Percentiles rank a stretch among this genome's conserved stretches.
Conservation (phyloP, 2,329 filamentous ascomycete genomes). For the Shiraia bambusicola region DNA sequence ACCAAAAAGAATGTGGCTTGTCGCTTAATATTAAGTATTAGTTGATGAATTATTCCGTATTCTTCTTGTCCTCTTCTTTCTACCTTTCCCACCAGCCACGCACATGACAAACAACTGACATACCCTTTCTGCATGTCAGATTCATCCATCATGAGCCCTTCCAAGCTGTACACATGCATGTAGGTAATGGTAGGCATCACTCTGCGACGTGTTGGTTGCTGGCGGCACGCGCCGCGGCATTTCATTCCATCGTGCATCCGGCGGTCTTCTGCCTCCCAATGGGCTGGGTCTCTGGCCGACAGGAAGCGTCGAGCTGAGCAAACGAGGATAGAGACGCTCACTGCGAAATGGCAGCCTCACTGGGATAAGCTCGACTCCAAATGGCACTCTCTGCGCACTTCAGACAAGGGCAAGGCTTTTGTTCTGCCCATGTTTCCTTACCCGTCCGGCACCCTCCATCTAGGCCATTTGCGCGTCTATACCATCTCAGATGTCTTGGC, state of each 20-base stretch:
- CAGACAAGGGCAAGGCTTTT: slow-evolving; percentile 55
- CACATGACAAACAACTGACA: slow-evolving; percentile 4
- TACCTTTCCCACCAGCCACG: slow-evolving; percentile 11
- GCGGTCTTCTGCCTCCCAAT: slow-evolving; percentile 9
- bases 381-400: slow-evolving; percentile 12
- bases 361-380: slow-evolving; percentile 42
- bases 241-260: slow-evolving; percentile 7
- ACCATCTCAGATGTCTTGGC: slow-evolving; percentile 85
- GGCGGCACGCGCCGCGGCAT: slow-evolving; percentile 24
- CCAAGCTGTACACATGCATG: slow-evolving; percentile 18
- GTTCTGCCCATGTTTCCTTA: slow-evolving; percentile 93
- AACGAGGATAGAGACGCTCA: slow-evolving; percentile 17
- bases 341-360: slow-evolving; percentile 55
- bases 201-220: slow-evolving; percentile 22
- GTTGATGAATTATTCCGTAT: too few species aligned
- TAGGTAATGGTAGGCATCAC: slow-evolving; percentile 34
- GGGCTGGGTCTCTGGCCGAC: slow-evolving; percentile 4
- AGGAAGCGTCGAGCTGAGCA: slow-evolving; percentile 9
- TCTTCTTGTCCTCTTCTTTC: too few species aligned
- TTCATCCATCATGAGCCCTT: not conserved
- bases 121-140: not conserved
- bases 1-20: slow-evolving; percentile 15
- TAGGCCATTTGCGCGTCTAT: slow-evolving; percentile 86
- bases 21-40: too few species aligned
- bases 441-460: slow-evolving; percentile 81